These are phyloP conservation scores for Venturia oleaginea DNA, from an alignment of 2,329 filamentous ascomycete species.

Conservation along the genomic window DNA sequence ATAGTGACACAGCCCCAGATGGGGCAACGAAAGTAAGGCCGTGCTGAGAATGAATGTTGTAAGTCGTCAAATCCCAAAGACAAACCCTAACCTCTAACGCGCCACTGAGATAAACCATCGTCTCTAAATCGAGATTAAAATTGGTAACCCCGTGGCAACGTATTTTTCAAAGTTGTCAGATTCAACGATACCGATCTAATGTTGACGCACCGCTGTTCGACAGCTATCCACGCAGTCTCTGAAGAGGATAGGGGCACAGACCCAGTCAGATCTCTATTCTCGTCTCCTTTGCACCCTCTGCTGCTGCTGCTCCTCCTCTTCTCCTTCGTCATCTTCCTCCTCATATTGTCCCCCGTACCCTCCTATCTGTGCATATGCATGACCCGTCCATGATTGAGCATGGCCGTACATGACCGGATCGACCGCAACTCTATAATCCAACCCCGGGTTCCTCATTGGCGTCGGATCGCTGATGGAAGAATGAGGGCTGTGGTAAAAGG, in stretches of 20 bases:
- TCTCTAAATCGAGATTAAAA: too few species aligned
- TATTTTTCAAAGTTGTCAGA: too few species aligned
- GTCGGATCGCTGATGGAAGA: background rate
- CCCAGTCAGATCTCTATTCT: background rate
- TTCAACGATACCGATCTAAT: too few species aligned
- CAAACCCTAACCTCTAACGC: background rate
- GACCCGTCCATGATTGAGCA: background rate
- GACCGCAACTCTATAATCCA: background rate
- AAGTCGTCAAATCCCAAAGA: background rate
- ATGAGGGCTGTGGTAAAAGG: background rate
- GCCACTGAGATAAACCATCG: too few species aligned
- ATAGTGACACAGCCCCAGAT: background rate
- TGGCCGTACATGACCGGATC: background rate
- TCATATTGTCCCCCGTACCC: conserved; percentile 1
- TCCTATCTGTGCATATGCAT: conserved; percentile 4
- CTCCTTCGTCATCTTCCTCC: background rate
- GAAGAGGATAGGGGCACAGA: background rate
- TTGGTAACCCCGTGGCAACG: too few species aligned
- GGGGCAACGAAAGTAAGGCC: background rate
- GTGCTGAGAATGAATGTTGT: background rate
- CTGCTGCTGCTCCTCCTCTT: background rate
- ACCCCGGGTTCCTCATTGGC: background rate
- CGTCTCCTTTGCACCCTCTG: background rate
- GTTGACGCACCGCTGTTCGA: background rate
- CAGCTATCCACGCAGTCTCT: background rate